Conservation (phyloP, 1,139 yeast species). For the Kluyveromyces marxianus region DNA sequence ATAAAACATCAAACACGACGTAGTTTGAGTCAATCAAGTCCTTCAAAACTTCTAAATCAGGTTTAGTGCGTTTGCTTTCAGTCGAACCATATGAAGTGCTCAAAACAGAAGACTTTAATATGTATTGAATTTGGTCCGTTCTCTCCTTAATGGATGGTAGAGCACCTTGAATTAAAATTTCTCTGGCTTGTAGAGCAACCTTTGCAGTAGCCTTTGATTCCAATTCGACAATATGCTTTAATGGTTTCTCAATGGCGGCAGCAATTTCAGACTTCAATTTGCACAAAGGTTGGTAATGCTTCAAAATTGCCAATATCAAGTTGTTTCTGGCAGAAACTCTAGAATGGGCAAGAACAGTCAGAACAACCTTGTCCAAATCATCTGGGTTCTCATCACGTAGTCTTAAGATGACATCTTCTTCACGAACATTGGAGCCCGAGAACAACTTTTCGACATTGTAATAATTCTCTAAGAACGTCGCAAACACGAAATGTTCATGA, state of each 20-base stretch:
- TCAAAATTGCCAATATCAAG: constrained; percentile 75
- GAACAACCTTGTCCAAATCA: constrained; percentile 65
- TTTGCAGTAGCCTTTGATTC: constrained; percentile 87
- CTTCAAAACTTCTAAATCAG: constrained; percentile 69
- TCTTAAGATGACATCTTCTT: constrained; percentile 77
- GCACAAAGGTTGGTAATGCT: constrained; percentile 70
- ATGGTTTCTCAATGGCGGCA: constrained; percentile 56
- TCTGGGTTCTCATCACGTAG: constrained; percentile 83
- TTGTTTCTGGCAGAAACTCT: constrained; percentile 91
- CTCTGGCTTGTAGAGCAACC: constrained; percentile 95
- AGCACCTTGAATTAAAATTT: constrained; percentile 90
- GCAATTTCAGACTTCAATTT: constrained; percentile 64
- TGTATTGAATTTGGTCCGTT: constrained; percentile 94
- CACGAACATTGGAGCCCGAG: constrained; percentile 65
- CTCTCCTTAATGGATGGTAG: constrained; percentile 94
- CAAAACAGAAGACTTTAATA: constrained; percentile 84
- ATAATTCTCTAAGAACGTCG: constrained; percentile 61
- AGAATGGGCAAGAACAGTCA: constrained; percentile 76
- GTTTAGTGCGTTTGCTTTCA: constrained; percentile 68
- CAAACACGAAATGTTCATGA: constrained; percentile 76
- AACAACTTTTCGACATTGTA: constrained; percentile 71
- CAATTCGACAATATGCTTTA: constrained; percentile 75
- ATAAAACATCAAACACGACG: constrained; percentile 89
- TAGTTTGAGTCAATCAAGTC: constrained; percentile 95
- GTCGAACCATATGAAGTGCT: constrained; percentile 85